phyloP scores from a whole-genome alignment of 768 basidiomycete genomes.

The Hemileccinum rubropunctum region DNA sequence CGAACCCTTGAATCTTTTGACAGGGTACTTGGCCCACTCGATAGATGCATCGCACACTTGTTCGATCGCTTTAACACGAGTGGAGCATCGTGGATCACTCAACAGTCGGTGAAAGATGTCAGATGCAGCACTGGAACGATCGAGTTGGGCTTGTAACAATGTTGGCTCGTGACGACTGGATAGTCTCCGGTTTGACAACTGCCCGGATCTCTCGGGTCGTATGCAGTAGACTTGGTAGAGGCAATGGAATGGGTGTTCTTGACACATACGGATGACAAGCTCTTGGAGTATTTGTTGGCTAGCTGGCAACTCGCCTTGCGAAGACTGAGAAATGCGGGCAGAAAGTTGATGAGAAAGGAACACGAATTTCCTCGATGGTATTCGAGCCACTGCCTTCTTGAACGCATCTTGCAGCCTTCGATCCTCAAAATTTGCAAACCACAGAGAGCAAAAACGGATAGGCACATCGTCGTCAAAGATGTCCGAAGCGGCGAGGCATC shows the following conservation, averaged over 20 bases:
- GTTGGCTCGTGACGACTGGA: constrained; percentile 44
- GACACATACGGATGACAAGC: constrained; percentile 72
- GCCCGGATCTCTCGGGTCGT: constrained; percentile 35
- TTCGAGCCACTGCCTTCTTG: constrained; percentile 45
- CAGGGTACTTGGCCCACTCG: constrained; percentile 66
- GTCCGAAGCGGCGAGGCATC: constrained; percentile 67
- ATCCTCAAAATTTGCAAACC: constrained; percentile 85
- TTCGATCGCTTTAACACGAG: constrained; percentile 54
- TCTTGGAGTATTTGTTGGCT: constrained; percentile 61
- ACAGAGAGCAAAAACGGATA: constrained; percentile 84
- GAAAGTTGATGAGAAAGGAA: constrained; percentile 93
- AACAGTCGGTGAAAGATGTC: constrained; percentile 57
- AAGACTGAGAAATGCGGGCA: constrained; percentile 68
- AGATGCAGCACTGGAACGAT: constrained; percentile 63
- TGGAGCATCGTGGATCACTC: constrained; percentile 35
- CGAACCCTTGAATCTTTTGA: constrained; percentile 35
- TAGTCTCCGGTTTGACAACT: constrained; percentile 36
- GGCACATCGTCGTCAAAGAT: constrained; percentile 72
- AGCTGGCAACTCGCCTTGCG: constrained; percentile 25
- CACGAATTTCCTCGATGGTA: constrained; percentile 87
- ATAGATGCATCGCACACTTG: constrained; percentile 61
- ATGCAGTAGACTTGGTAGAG: constrained; percentile 88
- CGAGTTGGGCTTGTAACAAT: constrained; percentile 41
- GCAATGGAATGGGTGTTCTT: constrained; percentile 92
- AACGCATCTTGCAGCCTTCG: constrained; percentile 42